Percentiles rank a stretch among this genome's conserved stretches.
Evolutionary conservation across 345 rosid genomes (phyloP).

Genomic region (Populus ilicifolia): DNA sequence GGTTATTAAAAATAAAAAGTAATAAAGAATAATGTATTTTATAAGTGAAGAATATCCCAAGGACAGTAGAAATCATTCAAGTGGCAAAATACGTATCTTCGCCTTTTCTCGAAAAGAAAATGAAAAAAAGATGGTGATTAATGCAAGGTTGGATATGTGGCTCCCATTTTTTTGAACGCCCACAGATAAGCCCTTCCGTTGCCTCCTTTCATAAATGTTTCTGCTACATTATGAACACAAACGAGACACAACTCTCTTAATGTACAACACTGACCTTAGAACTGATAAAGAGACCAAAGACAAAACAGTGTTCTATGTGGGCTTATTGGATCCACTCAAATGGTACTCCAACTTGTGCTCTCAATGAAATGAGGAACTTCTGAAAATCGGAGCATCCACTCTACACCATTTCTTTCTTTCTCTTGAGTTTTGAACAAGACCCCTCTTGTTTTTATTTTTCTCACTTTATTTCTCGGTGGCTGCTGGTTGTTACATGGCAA

Average conservation of each 20-base stretch:
- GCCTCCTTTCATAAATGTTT: background rate
- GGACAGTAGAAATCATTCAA: too few relatives aligned
- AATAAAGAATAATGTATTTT: too few relatives aligned
- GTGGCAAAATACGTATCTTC: too few relatives aligned
- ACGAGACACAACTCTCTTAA: background rate
- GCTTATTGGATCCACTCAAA: slow-evolving; percentile 47
- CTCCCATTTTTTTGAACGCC: background rate
- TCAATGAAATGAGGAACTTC: background rate
- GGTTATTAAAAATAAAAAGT: too few relatives aligned
- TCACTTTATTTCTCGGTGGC: background rate
- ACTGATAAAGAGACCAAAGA: slow-evolving; percentile 20
- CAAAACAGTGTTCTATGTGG: slow-evolving; percentile 36
- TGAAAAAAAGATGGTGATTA: too few relatives aligned
- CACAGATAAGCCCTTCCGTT: background rate
- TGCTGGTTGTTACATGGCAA: slow-evolving; percentile 5
- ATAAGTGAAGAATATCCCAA: too few relatives aligned
- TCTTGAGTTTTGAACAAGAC: slow-evolving; percentile 5
- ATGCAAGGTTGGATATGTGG: too few relatives aligned
- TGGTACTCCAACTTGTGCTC: slow-evolving; percentile 2
- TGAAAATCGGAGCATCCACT: background rate
- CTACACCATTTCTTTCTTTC: slow-evolving; percentile 3
- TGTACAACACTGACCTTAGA: slow-evolving; percentile 14
- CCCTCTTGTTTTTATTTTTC: slow-evolving; percentile 5
- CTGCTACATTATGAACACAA: too few relatives aligned
- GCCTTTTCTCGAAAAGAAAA: too few relatives aligned